Base-by-base conservation (phyloP, 164 flowering plant species). In the Tetrastigma voinierianum region DNA sequence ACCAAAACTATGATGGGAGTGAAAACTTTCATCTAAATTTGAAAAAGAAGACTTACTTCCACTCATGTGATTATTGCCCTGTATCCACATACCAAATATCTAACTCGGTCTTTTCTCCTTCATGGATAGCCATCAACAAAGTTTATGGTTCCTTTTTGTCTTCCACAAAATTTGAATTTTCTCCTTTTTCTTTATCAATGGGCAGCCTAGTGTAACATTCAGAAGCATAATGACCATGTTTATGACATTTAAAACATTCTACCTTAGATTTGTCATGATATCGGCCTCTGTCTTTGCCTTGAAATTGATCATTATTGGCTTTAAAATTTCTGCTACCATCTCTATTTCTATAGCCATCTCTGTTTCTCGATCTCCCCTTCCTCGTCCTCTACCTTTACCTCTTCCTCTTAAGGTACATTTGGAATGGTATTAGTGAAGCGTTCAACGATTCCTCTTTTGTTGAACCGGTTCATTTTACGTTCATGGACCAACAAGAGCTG, bases 401-500 rank as follows among this genome's bases (percentile, higher is more conserved):
- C 43, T 62, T 46, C 67, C 53, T 58, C 51, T 46, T 24, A n/a
- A n/a, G 12, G 17, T n/a, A n/a, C n/a, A 19, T 61, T 52, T 14
- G 59, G 15, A 62, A 57, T 66, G 43, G 61, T 70, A 44, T 24
- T 13, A 46, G 59, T 64, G 71, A 66, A 43, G 63, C 70, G 59
- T 76, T 72, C 47, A 76, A 68, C 14, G 72, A 57, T 65, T 68
- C 58, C 43, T 67, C 66, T 45, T n/a, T 25, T 17, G 45, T 32
- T 25, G 47, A 43, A 59, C 46, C 61, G 14, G 21, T 57, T 66
- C 64, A 67, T 57, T 40, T 67, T 76, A 10, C 64, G 66, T 25
- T 71, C 75, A 75, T 75, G 72, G 16, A 71, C 71, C 19, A 76
- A n/a, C 24, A 60, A 14, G 64, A 70, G 45, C 78, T 71, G 19